Percentiles rank a stretch among this genome's conserved stretches.
Conservation (phyloP, 768 basidiomycete species). For the Paxillus rubicundulus region DNA sequence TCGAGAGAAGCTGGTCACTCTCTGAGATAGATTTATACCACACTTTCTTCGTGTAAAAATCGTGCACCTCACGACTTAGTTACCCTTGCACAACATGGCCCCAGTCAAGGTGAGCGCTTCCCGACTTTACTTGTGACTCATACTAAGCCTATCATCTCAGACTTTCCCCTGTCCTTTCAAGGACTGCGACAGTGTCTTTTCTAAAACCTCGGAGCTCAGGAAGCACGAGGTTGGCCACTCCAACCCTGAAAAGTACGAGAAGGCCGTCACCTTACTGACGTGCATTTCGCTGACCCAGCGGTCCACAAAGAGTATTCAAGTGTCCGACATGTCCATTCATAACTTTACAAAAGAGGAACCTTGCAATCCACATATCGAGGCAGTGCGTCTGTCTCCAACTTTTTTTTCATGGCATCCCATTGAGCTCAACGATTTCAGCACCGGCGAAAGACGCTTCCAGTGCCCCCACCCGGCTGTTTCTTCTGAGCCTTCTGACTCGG, state of each 20-base stretch:
- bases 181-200: slow-evolving; percentile 14
- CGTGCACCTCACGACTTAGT: neutral
- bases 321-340: slow-evolving; percentile 18
- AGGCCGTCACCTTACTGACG: no score
- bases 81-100: slow-evolving; percentile 8
- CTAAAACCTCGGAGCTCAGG: slow-evolving; percentile 16
- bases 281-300: neutral
- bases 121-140: neutral
- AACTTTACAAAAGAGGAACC: slow-evolving; percentile 20
- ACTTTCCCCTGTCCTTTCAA: slow-evolving; percentile 9
- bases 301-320: slow-evolving; percentile 10
- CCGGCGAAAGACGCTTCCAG: slow-evolving; percentile 15
- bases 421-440: slow-evolving; percentile 10
- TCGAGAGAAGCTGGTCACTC: slow-evolving; percentile 20
- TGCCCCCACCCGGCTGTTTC: slow-evolving; percentile 13
- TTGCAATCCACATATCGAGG: slow-evolving; percentile 16
- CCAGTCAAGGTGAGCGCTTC: slow-evolving; percentile 2
- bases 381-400: slow-evolving; percentile 13
- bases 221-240: slow-evolving; percentile 22
- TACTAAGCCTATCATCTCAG: slow-evolving; percentile 6
- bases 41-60: neutral
- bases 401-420: no score
- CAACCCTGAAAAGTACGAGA: slow-evolving; percentile 8
- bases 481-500: neutral
- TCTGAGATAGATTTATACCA: neutral